These are phyloP conservation scores for Stylonectria norvegica DNA, from an alignment of 2,329 filamentous ascomycete genomes.

Conservation along the genomic window DNA sequence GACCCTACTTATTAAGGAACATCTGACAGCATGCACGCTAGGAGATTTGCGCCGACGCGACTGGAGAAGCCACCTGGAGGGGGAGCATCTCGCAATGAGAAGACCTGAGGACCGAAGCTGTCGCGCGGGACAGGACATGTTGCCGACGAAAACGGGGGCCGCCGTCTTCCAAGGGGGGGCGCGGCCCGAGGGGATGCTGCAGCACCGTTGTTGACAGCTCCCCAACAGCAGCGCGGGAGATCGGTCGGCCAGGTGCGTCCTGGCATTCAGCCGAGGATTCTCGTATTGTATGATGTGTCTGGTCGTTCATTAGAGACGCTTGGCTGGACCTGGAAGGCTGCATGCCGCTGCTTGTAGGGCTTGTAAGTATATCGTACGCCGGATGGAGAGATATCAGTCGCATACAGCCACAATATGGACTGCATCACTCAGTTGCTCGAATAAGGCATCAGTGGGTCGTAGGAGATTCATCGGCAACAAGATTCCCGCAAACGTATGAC, in stretches of 20 bases:
- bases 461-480: too few species aligned
- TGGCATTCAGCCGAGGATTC: slow-evolving; percentile 20
- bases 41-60: not conserved
- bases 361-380: too few species aligned
- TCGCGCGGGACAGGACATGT: slow-evolving; percentile 5
- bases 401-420: too few species aligned
- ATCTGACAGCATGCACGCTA: not conserved
- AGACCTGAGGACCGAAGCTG: slow-evolving; percentile 1
- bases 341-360: too few species aligned
- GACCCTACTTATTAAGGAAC: not conserved
- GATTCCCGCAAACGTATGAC: slow-evolving; percentile 30
- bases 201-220: slow-evolving; percentile 17
- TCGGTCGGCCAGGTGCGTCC: slow-evolving; percentile 15
- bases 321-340: too few species aligned
- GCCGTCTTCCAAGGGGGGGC: slow-evolving; percentile 1
- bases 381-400: too few species aligned
- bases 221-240: slow-evolving; percentile 11
- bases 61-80: not conserved
- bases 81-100: slow-evolving; percentile 3
- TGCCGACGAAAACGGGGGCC: slow-evolving; percentile 9
- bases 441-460: too few species aligned
- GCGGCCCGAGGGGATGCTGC: slow-evolving; percentile 6
- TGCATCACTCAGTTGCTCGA: too few species aligned
- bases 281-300: slow-evolving; percentile 21
- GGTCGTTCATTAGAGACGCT: too few species aligned